Base-by-base conservation (phyloP, 129 eudicot species). In the Solidago caesia region DNA sequence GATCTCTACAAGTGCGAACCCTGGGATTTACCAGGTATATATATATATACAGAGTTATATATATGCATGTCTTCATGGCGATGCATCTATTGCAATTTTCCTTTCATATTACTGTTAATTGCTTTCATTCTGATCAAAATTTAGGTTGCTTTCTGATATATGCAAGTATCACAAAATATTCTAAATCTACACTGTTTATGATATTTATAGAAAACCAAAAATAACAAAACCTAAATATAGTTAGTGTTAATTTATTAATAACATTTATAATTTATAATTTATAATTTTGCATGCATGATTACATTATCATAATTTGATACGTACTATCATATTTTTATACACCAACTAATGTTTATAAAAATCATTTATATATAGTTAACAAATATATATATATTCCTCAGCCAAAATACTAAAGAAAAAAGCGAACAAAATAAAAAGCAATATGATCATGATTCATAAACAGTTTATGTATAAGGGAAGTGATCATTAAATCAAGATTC, bases 1-100 rank as follows among this genome's bases (percentile, higher is more conserved):
- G 98, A 92, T 90, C 98, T 92, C 59, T 92, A 92, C 88, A 90
- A 92, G 82, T 92, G 95, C 71, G 98, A 93, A 79, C 98, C 98
- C 55, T 93, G 98, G 98, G 98, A 93, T 70, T 82, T 93, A 46
- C 98, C 98, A 86, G 96, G 98, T 92, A 82, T 45, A 14, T 26
- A 13, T 67, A 56, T 63, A 49, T 3, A 43, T 49, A 15, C 13
- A 63, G 21, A 10, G 14, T 7, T 70, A 77, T 52, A 47, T 43
- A 52, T 67, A 62, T 72, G 70, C 71, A 80, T 67, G 56, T 58
- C 63, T 64, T 80, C 79, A 56, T 44, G 52, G 75, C 66, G 69
- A 68, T 41, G 42, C 49, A 67, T 47, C 25, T 26, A 67, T 60
- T 44, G 64, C 33, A 45, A 56, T 58, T 29, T 60, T 71, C 53